These are phyloP conservation scores for Scedosporium apiospermum DNA, from an alignment of 2,329 filamentous ascomycete species.

Conservation along the genomic window DNA sequence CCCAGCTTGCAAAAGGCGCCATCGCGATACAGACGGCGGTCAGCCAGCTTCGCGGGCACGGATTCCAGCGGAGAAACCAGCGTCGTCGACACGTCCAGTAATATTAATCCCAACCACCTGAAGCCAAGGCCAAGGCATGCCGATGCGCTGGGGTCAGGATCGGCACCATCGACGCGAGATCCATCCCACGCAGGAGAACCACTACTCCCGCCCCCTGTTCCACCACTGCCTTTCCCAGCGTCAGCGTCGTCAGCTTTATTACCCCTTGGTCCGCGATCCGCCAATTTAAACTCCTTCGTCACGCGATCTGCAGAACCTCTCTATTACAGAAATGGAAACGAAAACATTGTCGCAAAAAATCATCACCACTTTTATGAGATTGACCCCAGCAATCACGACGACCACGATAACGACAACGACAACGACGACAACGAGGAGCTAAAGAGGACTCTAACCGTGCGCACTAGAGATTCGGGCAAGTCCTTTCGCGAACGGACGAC, in stretches of 20 bases:
- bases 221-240: neutral
- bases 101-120: too few species aligned
- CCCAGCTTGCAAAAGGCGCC: neutral
- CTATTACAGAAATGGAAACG: neutral
- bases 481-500: neutral
- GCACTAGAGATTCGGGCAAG: conserved; percentile 2
- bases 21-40: too few species aligned
- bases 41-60: too few species aligned
- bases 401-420: neutral
- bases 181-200: neutral
- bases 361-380: neutral
- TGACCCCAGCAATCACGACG: neutral
- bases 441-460: neutral
- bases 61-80: too few species aligned
- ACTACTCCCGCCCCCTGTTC: neutral
- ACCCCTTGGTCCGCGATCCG: neutral
- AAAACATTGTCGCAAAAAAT: neutral
- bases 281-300: neutral
- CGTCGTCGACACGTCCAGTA: too few species aligned
- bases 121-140: too few species aligned
- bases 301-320: conserved; percentile 3
- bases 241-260: neutral
- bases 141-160: too few species aligned
- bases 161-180: too few species aligned
- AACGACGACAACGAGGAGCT: neutral